Base-by-base conservation (phyloP, 176 grass and related monocot species). In the Cocos nucifera region DNA sequence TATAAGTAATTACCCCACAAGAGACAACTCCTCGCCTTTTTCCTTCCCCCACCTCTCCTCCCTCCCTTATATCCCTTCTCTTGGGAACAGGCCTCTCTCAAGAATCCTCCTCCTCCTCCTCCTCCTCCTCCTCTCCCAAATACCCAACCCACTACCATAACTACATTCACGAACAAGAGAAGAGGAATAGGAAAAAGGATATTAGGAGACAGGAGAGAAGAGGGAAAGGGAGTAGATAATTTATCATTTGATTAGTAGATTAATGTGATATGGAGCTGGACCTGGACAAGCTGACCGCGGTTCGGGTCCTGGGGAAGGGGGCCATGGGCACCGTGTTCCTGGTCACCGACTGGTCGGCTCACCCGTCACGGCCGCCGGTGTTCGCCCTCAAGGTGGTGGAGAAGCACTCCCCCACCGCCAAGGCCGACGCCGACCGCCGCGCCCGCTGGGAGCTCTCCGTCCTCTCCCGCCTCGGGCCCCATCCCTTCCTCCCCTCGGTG, bases 261-360 rank as follows among this genome's bases (percentile, higher is more conserved):
- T 44, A 12, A 44, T 44, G 53, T 49, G 15, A 18, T 62, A 85
- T 91, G 80, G 93, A 86, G 73, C 66, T 98, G 80, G 93, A 98
- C 81, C 84, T 98, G 54, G 88, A 92, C 71, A 80, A 81, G 58
- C 65, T 79, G 49, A 80, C 74, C 66, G 93, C 84, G 23, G 70
- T 92, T 59, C 88, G 93, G 59, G 82, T 98, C 39, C 79, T 98
- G 50, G 93, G 93, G 18, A 75, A 84, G 16, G 93, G 93, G 50
- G 93, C 93, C 71, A 92, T 98, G 88, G 93, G 87, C 58, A 88
- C 88, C 32, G 93, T 98, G 19, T 98, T 98, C 84, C 85, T 98
- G 28, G 79, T 92, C 49, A 67, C 68, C 0, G 80, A 83, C 49
- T 15, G 3, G 19, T 30, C 61, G 4, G 17, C 20, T 3, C 23